Percentiles rank a stretch among this genome's conserved stretches.
These are phyloP conservation scores for Picochlorum sp. DNA, from an alignment of 139 green algal species.

Conservation along the genomic window DNA sequence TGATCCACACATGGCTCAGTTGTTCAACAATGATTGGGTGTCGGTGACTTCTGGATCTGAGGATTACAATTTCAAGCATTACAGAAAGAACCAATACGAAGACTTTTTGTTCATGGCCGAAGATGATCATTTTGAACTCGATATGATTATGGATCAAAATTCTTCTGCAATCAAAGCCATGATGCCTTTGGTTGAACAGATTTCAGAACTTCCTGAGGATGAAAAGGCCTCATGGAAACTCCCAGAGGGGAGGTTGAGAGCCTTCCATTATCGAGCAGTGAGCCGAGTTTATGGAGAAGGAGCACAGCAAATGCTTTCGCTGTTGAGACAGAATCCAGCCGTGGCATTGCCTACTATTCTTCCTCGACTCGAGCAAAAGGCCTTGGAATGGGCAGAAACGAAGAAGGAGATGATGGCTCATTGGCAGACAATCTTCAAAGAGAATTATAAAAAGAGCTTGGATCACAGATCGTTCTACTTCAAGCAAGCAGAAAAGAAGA, in stretches of 20 bases:
- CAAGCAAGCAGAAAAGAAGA: slow-evolving; percentile 97
- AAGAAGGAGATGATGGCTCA: slow-evolving; percentile 63
- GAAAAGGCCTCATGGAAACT: slow-evolving; percentile 37
- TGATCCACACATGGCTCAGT: slow-evolving; percentile 22
- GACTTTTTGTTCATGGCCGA: slow-evolving; percentile 82
- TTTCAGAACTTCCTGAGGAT: slow-evolving; percentile 50
- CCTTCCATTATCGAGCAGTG: slow-evolving; percentile 69
- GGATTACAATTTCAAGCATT: slow-evolving; percentile 87
- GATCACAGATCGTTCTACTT: slow-evolving; percentile 99
- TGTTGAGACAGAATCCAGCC: slow-evolving; percentile 78
- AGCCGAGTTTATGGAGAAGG: slow-evolving; percentile 77
- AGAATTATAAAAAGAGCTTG: slow-evolving; percentile 96
- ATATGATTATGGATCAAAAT: slow-evolving; percentile 90
- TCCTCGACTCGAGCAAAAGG: slow-evolving; percentile 82
- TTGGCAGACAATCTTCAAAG: slow-evolving; percentile 85
- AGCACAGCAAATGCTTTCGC: slow-evolving; percentile 50
- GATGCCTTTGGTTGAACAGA: slow-evolving; percentile 38
- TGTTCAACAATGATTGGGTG: slow-evolving; percentile 90
- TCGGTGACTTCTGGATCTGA: slow-evolving; percentile 89
- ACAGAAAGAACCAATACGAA: slow-evolving; percentile 99
- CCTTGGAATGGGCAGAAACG: slow-evolving; percentile 73
- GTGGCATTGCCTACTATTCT: slow-evolving; percentile 81
- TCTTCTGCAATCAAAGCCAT: slow-evolving; percentile 39
- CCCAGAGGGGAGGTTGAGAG: slow-evolving; percentile 23
- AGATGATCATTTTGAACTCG: slow-evolving; percentile 95